Conservation (phyloP, 305 asterid species). For the Ilex paraguariensis region DNA sequence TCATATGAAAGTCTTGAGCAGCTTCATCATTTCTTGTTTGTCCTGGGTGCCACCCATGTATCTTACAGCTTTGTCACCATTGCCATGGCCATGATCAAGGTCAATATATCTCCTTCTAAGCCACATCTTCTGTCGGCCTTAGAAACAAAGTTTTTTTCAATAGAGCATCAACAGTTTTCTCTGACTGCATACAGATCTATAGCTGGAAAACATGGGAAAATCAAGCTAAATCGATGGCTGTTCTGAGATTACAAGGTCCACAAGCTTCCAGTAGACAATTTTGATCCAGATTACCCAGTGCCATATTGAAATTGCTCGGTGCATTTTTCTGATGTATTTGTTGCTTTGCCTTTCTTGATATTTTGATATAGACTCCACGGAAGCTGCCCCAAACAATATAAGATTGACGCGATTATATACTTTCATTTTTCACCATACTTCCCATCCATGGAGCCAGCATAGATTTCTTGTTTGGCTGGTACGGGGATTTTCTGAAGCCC, state of each 20-base stretch:
- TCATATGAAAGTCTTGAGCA: slow-evolving; percentile 90
- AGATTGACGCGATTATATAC: slow-evolving; percentile 59
- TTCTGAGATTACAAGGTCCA: slow-evolving; percentile 51
- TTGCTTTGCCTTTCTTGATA: background rate
- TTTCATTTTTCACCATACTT: slow-evolving; percentile 58
- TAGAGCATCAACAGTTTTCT: slow-evolving; percentile 4
- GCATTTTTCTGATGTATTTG: background rate
- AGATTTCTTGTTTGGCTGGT: slow-evolving; percentile 93
- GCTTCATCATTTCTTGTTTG: slow-evolving; percentile 87
- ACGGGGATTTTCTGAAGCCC: slow-evolving; percentile 9
- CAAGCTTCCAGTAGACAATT: slow-evolving; percentile 18
- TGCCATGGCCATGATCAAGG: slow-evolving; percentile 87
- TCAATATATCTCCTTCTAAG: slow-evolving; percentile 19
- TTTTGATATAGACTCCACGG: slow-evolving; percentile 37
- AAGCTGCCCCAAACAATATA: slow-evolving; percentile 26
- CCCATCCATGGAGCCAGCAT: slow-evolving; percentile 91
- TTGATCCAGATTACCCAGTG: background rate
- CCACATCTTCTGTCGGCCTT: slow-evolving; percentile 9
- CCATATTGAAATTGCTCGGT: background rate
- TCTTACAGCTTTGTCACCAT: slow-evolving; percentile 70
- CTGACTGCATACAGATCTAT: slow-evolving; percentile 49
- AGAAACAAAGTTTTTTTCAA: slow-evolving; percentile 4
- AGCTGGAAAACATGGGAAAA: slow-evolving; percentile 95
- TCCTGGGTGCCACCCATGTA: slow-evolving; percentile 77
- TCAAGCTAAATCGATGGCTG: slow-evolving; percentile 68